Evolutionary conservation across 306 rosid genomes (phyloP), one percentile per base, ranked within the genome.

Genomic region (Sicyos edulis): DNA sequence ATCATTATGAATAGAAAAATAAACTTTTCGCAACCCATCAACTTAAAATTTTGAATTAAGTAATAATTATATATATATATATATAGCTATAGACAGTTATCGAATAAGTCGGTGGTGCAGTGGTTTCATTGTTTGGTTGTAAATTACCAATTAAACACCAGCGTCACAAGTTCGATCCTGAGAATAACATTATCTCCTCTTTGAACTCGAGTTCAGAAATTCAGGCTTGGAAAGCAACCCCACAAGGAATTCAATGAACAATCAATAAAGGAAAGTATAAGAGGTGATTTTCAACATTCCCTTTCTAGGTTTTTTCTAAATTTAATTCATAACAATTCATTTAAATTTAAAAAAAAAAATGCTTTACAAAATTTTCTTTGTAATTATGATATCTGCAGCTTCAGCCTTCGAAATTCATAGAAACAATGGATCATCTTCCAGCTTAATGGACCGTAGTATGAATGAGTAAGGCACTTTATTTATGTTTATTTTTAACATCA

Each of bases 171-270:
- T n/a, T n/a, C n/a, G n/a, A n/a, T n/a, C n/a, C n/a, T n/a, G n/a
- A n/a, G n/a, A n/a, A n/a, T n/a, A 14, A 61, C 67, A 0, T 37
- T 4, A 8, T 4, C 13, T 24, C 8, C 7, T 6, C 20, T 29
- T 4, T 4, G 0, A 26, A 5, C 8, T 0, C 16, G 73, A 6
- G 22, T 73, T 56, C 72, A 95, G 99, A 95, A 95, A 77, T 95
- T 88, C 76, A 89, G 99, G 88, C 97, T 95, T 64, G 99, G 99
- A 14, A 95, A 95, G 88, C 99, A 95, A 76, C 97, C 99, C 74
- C 99, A 95, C 88, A 95, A 95, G 86, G 99, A 95, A 77, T 95
- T 89, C 87, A 95, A 81, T 74, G 99, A 95, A 71, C 99, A 95
- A 79, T 85, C 99, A 8, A 82, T 95, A 65, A 95, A 95, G 89